These are phyloP conservation scores for Volutella citrinella DNA, from an alignment of 2,329 filamentous ascomycete genomes.

Conservation along the genomic window DNA sequence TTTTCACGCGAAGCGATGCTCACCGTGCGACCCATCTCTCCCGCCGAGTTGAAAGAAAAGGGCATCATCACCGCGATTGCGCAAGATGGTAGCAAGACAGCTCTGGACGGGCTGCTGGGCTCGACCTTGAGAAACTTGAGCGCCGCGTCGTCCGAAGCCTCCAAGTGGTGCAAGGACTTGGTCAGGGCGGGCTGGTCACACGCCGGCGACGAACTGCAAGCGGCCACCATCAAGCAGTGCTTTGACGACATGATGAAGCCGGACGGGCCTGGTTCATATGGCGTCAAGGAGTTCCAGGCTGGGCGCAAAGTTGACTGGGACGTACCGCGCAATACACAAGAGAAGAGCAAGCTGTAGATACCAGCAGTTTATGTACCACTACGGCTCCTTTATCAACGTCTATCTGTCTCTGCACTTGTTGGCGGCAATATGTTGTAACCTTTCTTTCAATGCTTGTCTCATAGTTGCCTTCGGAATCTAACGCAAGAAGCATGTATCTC, in stretches of 20 bases:
- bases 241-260: constrained; percentile 19
- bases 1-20: constrained; percentile 38
- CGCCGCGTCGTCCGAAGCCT: constrained; percentile 26
- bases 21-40: constrained; percentile 27
- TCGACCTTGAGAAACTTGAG: constrained; percentile 20
- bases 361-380: constrained; percentile 1
- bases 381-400: neutral
- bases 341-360: constrained; percentile 6
- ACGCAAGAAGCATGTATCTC: no score
- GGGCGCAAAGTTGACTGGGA: constrained; percentile 18
- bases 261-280: constrained; percentile 6
- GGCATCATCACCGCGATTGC: constrained; percentile 18
- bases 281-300: constrained; percentile 17
- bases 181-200: constrained; percentile 25
- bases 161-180: constrained; percentile 32
- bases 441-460: no score
- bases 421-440: no score
- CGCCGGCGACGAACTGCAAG: constrained; percentile 7
- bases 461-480: no score
- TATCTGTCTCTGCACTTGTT: constrained; percentile 3
- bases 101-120: constrained; percentile 17
- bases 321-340: neutral
- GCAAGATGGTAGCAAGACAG: neutral
- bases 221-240: constrained; percentile 7
- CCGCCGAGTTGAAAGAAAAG: constrained; percentile 21